Percentiles rank a stretch among this genome's conserved stretches.
phyloP scores from a whole-genome alignment of 805 yeast species.

The Ogataea degrootiae region DNA sequence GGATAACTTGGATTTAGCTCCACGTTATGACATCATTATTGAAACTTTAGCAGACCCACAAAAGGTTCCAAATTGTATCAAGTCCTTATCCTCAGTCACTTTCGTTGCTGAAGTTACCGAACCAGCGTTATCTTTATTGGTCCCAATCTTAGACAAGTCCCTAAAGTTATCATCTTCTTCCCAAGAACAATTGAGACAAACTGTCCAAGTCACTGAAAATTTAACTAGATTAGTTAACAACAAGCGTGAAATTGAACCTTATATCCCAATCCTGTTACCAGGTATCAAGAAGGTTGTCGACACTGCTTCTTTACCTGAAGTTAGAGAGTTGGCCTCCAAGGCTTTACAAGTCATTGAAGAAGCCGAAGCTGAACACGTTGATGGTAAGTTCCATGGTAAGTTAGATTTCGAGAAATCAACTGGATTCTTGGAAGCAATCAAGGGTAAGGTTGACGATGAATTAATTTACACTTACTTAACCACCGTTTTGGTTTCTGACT shows the following conservation, averaged over 20 bases:
- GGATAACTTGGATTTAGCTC: conserved; percentile 88
- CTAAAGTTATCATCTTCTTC: conserved; percentile 82
- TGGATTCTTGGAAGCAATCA: conserved; percentile 34
- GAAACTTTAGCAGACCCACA: conserved; percentile 88
- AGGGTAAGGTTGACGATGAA: conserved; percentile 31
- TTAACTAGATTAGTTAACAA: conserved; percentile 92
- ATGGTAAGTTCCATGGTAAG: conserved; percentile 75
- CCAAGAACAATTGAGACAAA: conserved; percentile 94
- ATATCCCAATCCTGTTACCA: conserved; percentile 84
- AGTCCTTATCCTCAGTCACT: conserved; percentile 85
- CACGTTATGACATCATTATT: conserved; percentile 78
- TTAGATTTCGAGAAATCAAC: conserved; percentile 51
- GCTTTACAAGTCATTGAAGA: conserved; percentile 78
- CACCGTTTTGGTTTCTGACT: conserved; percentile 50
- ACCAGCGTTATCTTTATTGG: conserved; percentile 85
- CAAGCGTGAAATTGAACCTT: conserved; percentile 83
- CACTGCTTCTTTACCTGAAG: conserved; percentile 94
- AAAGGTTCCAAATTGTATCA: conserved; percentile 84
- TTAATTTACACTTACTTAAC: conserved; percentile 44
- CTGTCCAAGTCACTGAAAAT: conserved; percentile 93
- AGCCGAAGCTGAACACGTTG: conserved; percentile 66
- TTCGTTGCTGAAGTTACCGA: conserved; percentile 98
- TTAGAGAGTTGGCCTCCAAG: conserved; percentile 85
- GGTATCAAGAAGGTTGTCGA: conserved; percentile 84
- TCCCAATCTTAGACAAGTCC: conserved; percentile 89